phyloP scores from a whole-genome alignment of 1,284 basidiomycete genomes.

The Puccinia triticina region DNA sequence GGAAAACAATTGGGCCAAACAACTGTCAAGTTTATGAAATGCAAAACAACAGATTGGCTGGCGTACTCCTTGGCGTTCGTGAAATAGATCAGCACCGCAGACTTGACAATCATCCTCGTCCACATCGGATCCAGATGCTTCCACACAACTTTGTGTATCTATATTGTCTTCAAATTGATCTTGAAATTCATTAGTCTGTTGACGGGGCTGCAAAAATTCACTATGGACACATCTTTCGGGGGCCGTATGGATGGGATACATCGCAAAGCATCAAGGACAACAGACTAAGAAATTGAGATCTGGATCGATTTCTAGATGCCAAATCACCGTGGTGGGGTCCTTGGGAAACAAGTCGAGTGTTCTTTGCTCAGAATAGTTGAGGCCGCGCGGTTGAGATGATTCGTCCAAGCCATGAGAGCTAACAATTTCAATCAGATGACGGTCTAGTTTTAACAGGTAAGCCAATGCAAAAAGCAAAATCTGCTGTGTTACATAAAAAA shows the following conservation, averaged over 20 bases:
- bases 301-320: constrained; percentile 19
- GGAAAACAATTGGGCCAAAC: constrained; percentile 35
- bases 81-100: background rate
- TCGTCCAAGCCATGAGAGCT: background rate
- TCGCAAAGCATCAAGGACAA: constrained; percentile 35
- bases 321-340: background rate
- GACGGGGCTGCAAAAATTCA: background rate
- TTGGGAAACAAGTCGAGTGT: background rate
- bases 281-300: constrained; percentile 6
- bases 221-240: constrained; percentile 19
- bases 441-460: constrained; percentile 4
- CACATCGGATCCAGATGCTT: background rate
- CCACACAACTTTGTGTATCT: background rate
- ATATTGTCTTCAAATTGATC: background rate
- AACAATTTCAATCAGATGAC: background rate
- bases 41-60: constrained; percentile 18
- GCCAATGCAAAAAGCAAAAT: background rate
- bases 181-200: background rate
- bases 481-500: background rate
- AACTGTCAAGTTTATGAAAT: constrained; percentile 23
- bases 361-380: constrained; percentile 7
- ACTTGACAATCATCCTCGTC: background rate
- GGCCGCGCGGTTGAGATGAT: background rate
- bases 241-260: constrained; percentile 27
- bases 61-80: background rate